Conservation (phyloP, 345 rosid genomes). For the Hibiscus mutabilis region DNA sequence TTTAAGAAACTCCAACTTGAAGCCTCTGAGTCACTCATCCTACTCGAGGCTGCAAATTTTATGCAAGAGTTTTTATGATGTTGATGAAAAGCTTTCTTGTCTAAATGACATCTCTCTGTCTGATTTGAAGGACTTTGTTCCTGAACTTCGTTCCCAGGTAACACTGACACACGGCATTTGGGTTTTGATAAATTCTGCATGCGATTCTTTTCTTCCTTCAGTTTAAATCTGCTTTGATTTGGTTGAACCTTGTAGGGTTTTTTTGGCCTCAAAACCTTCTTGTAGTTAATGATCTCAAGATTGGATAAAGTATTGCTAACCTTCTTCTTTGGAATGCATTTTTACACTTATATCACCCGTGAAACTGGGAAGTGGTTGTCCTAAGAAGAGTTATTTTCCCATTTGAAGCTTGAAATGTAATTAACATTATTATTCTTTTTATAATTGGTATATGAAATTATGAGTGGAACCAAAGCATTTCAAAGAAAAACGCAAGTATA, state of each 20-base stretch:
- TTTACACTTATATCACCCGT: background rate
- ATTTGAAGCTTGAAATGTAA: background rate
- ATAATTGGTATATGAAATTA: background rate
- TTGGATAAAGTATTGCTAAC: background rate
- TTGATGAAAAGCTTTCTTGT: constrained; percentile 68
- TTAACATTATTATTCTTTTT: background rate
- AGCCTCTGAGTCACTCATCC: constrained; percentile 80
- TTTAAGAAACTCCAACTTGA: constrained; percentile 76
- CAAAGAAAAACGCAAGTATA: background rate
- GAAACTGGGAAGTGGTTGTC: background rate
- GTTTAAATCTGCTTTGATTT: background rate
- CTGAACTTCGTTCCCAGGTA: constrained; percentile 87
- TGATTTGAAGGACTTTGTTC: constrained; percentile 70
- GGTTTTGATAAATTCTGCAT: background rate
- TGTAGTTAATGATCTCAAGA: background rate
- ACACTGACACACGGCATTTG: background rate
- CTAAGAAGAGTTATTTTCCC: background rate
- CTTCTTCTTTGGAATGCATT: background rate
- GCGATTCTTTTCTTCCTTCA: background rate
- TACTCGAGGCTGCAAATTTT: constrained; percentile 83
- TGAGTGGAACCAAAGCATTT: background rate
- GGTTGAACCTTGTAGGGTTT: background rate
- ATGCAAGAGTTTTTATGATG: constrained; percentile 73
- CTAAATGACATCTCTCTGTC: constrained; percentile 56
- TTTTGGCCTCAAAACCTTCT: background rate